Conservation (phyloP, 2,329 filamentous ascomycete species). For the Stemphylium lycopersici region DNA sequence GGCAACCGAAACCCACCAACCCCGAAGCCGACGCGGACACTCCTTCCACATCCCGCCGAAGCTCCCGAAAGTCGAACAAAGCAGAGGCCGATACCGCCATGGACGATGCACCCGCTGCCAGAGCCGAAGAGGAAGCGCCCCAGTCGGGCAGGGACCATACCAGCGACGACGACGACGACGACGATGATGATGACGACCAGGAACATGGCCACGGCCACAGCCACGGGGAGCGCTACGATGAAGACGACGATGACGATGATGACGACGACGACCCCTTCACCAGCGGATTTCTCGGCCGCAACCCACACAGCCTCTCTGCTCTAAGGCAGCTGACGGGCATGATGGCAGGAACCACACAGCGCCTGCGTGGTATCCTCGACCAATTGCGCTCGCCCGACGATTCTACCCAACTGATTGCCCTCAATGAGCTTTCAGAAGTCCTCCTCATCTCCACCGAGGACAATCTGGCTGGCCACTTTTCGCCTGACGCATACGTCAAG, state of each 20-base stretch:
- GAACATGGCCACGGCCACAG: constrained; percentile 20
- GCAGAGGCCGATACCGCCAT: constrained; percentile 71
- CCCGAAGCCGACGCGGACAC: constrained; percentile 16
- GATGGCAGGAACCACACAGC: constrained; percentile 82
- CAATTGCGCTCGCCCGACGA: constrained; percentile 79
- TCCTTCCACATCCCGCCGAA: constrained; percentile 41
- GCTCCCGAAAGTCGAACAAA: constrained; percentile 46
- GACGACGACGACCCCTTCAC: constrained; percentile 66
- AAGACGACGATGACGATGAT: constrained; percentile 61
- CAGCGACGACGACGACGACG: constrained; percentile 61
- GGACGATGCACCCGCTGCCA: constrained; percentile 69
- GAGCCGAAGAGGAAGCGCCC: constrained; percentile 58
- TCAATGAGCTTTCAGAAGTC: constrained; percentile 92
- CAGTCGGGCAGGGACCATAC: constrained; percentile 43
- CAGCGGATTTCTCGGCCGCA: constrained; percentile 68
- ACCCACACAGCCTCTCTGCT: constrained; percentile 69
- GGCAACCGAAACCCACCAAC: constrained; percentile 26
- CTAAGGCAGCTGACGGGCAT: constrained; percentile 84
- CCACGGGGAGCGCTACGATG: constrained; percentile 22
- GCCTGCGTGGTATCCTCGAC: constrained; percentile 68
- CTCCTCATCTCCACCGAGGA: constrained; percentile 95
- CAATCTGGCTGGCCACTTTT: constrained; percentile 92
- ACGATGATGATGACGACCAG: constrained; percentile 62
- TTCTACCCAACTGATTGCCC: constrained; percentile 85
- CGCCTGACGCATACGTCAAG: constrained; percentile 92